Evolutionary conservation across 2,329 filamentous ascomycete species (phyloP).

Genomic region (Talaromyces amestolkiae): DNA sequence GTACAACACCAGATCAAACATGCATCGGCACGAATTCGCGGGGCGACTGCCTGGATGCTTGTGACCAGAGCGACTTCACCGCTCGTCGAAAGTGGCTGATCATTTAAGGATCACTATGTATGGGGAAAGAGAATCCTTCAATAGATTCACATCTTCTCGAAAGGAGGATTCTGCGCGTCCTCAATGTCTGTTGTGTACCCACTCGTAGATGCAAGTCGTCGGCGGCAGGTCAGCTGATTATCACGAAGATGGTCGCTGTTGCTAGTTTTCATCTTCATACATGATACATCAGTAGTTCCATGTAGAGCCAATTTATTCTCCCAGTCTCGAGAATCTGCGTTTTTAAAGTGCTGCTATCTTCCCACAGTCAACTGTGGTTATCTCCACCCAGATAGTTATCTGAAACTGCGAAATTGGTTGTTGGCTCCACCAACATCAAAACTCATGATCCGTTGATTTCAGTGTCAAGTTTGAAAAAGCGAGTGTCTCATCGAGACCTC

Average conservation of each 20-base stretch:
- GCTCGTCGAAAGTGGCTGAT: neutral
- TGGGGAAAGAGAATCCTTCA: neutral
- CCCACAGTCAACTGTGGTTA: neutral
- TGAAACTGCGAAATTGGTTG: neutral
- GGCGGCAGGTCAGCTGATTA: neutral
- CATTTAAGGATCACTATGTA: neutral
- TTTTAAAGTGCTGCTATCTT: neutral
- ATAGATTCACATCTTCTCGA: neutral
- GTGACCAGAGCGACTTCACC: neutral
- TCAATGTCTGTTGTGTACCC: neutral
- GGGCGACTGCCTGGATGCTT: neutral
- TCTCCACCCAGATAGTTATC: neutral
- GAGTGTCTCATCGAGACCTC: neutral
- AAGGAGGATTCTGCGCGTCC: neutral
- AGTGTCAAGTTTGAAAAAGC: neutral
- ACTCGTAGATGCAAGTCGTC: neutral
- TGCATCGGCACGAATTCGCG: slow-evolving; percentile 2
- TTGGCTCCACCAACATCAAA: neutral
- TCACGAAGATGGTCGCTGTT: neutral
- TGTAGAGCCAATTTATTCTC: neutral
- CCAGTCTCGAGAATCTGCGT: neutral
- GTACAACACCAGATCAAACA: slow-evolving; percentile 6
- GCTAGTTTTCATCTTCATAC: neutral
- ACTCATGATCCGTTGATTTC: neutral
- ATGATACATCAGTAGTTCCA: neutral